Evolutionary conservation across 1,139 yeast species (phyloP).

Genomic region (Kurtzmaniella quercitrusa): DNA sequence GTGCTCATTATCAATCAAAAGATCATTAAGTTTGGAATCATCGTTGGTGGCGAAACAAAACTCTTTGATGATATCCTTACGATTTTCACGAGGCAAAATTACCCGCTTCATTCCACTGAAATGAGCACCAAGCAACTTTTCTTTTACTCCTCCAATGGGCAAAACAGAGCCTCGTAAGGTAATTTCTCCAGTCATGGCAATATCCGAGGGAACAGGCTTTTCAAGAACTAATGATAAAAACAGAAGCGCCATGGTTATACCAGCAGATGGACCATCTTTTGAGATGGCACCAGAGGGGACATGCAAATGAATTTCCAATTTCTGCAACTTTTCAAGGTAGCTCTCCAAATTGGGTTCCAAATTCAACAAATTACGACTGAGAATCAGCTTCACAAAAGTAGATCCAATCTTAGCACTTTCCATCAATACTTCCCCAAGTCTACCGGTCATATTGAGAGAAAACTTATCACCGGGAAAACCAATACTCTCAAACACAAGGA

Average conservation of each 20-base stretch:
- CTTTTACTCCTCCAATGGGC: constrained; percentile 88
- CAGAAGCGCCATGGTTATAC: constrained; percentile 83
- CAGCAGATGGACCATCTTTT: constrained; percentile 94
- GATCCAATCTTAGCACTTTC: constrained; percentile 82
- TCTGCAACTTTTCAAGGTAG: constrained; percentile 38
- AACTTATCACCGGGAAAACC: constrained; percentile 38
- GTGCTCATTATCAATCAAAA: constrained; percentile 35
- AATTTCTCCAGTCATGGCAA: constrained; percentile 95
- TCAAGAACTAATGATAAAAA: constrained; percentile 68
- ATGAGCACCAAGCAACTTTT: constrained; percentile 82
- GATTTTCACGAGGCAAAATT: constrained; percentile 65
- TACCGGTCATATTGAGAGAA: constrained; percentile 70
- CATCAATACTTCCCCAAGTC: constrained; percentile 76
- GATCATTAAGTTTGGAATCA: constrained; percentile 26
- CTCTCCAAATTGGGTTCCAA: constrained; percentile 13
- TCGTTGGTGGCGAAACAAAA: constrained; percentile 37
- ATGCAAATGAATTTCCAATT: constrained; percentile 71
- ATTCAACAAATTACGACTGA: constrained; percentile 32
- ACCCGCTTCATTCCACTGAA: constrained; percentile 59
- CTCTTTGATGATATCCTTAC: constrained; percentile 67
- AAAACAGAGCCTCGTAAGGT: constrained; percentile 81
- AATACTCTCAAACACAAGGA: constrained; percentile 75
- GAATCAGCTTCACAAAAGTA: constrained; percentile 65
- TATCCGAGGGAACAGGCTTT: constrained; percentile 58
- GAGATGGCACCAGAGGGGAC: constrained; percentile 88